Evolutionary conservation across 1,139 yeast genomes (phyloP).

Genomic region (Protomyces inundatus): DNA sequence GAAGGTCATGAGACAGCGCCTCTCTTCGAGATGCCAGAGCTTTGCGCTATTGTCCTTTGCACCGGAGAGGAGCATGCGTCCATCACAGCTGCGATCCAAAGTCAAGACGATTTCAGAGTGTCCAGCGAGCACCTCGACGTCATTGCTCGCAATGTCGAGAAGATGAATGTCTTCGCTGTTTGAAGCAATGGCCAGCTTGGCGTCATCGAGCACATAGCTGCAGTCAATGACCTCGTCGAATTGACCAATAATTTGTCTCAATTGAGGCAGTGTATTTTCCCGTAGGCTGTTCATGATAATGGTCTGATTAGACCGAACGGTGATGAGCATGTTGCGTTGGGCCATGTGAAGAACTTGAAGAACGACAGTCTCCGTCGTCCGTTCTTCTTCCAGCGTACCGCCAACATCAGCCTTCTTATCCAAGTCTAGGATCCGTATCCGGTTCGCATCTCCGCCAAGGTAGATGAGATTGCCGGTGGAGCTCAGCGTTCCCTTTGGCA

Average conservation of each 20-base stretch:
- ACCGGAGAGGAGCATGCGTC: constrained; percentile 84
- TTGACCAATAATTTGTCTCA: constrained; percentile 73
- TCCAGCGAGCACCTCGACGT: constrained; percentile 64
- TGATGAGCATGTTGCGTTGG: constrained; percentile 36
- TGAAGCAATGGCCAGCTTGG: constrained; percentile 71
- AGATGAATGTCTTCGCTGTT: constrained; percentile 87
- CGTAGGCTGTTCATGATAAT: constrained; percentile 48
- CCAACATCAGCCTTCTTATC: constrained; percentile 30
- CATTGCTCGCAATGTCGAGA: constrained; percentile 47
- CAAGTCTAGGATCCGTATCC: constrained; percentile 57
- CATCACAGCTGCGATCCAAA: constrained; percentile 71
- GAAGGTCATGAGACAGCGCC: constrained; percentile 52
- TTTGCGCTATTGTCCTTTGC: constrained; percentile 86
- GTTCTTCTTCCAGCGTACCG: constrained; percentile 30
- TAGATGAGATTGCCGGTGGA: constrained; percentile 44
- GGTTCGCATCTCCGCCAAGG: constrained; percentile 79
- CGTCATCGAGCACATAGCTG: constrained; percentile 63
- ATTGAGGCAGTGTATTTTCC: constrained; percentile 42
- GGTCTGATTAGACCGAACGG: constrained; percentile 79
- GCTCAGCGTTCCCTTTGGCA: constrained; percentile 38
- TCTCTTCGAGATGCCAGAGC: constrained; percentile 53
- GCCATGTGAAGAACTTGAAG: constrained; percentile 29
- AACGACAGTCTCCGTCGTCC: constrained; percentile 32
- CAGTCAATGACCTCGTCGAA: constrained; percentile 94
- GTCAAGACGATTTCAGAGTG: constrained; percentile 82